Base-by-base conservation (phyloP, 768 basidiomycete genomes). In the Hemileccinum rubropunctum region DNA sequence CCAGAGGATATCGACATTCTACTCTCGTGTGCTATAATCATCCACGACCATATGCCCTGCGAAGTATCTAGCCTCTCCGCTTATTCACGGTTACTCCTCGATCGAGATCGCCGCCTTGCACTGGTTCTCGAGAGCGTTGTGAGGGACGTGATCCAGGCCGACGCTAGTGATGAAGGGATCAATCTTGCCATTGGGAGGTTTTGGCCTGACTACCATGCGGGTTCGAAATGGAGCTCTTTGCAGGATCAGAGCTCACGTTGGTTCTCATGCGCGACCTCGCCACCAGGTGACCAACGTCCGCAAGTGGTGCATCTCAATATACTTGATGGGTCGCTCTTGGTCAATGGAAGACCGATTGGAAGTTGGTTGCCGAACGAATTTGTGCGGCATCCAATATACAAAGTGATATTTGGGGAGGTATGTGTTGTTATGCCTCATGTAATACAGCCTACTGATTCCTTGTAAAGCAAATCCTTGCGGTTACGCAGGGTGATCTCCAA, bases 271-370 rank as follows among this genome's bases (percentile, higher is more conserved):
- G 40, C 20, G 15, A 68, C 74, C 0, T 39, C 48, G 6, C 9
- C 47, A 1, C 41, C 43, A 51, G 36, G 13, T 49, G 57, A 27
- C 7, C 39, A 34, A 46, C 18, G 34, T 30, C 51, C 57, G 17
- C 71, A 71, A 40, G 41, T n/a, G 17, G 62, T 79, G 6, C 65
- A 71, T 42, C 60, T 75, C 17, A 71, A 81, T 47, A 30, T 79
- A 1, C 51, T 78, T 3, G 30, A 58, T 8, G 67, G 65, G 3
- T 44, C 52, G 1, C 56, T 68, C 17, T 37, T 63, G 12, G 52
- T 63, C 2, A 46, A 69, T 4, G 67, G 59, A 2, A 59, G 55
- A 17, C 51, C 59, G 0, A n/a, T 69, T 4, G 56, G 56, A 0
- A 52, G 20, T 26, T 21, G 53, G 21, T 45, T 64, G 13, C 62